Conservation (phyloP, 768 basidiomycete genomes). For the Baorangia bicolor region DNA sequence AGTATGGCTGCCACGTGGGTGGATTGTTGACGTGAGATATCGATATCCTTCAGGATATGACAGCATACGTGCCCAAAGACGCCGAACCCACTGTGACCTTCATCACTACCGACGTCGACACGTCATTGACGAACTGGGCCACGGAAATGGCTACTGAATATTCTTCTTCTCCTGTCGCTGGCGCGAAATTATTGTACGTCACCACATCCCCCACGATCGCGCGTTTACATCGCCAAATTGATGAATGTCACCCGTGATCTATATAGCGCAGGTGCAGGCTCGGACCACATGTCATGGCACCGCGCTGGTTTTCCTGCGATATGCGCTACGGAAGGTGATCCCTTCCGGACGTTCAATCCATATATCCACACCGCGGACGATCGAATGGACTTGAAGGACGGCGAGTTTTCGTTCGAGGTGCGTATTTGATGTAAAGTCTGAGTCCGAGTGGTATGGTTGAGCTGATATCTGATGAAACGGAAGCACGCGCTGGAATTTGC, state of each 20-base stretch:
- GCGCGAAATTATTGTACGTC: conserved; percentile 33
- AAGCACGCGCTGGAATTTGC: conserved; percentile 58
- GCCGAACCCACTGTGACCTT: conserved; percentile 13
- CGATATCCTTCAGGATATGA: conserved; percentile 33
- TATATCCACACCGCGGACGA: conserved; percentile 36
- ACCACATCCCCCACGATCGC: background rate
- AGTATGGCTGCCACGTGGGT: conserved; percentile 38
- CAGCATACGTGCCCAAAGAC: conserved; percentile 30
- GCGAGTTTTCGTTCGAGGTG: conserved; percentile 45
- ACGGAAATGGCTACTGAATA: conserved; percentile 36
- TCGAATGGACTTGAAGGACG: conserved; percentile 22
- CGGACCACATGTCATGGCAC: conserved; percentile 48
- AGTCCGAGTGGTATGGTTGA: background rate
- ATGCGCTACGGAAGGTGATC: conserved; percentile 44
- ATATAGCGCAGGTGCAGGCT: conserved; percentile 34
- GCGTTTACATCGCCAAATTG: background rate
- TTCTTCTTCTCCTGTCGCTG: background rate
- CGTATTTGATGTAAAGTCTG: background rate
- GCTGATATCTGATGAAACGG: conserved; percentile 17
- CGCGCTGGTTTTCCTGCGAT: conserved; percentile 39
- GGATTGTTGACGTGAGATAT: background rate
- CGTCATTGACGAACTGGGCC: conserved; percentile 42
- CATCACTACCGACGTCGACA: conserved; percentile 40
- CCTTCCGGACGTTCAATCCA: conserved; percentile 41
- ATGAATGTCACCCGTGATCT: too few relatives aligned